Conservation (phyloP, 2,329 filamentous ascomycete species). For the Colletotrichum sp. region DNA sequence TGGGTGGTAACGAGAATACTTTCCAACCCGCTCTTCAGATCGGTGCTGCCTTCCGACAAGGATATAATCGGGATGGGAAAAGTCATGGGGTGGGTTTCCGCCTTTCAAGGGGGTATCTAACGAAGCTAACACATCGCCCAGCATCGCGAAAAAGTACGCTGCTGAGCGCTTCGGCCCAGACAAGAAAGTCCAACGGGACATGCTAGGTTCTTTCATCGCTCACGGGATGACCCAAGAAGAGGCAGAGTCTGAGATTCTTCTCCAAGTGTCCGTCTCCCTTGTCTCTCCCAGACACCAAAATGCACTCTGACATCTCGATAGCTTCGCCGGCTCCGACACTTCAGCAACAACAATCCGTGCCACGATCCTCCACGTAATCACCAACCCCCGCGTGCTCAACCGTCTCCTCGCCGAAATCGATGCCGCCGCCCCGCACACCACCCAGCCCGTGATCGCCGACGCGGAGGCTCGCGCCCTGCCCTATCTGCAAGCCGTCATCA, state of each 20-base stretch:
- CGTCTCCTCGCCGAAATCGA: slow-evolving; percentile 51
- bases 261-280: slow-evolving; percentile 33
- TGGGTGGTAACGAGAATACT: slow-evolving; percentile 42
- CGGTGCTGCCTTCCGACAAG: slow-evolving; percentile 42
- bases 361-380: slow-evolving; percentile 57
- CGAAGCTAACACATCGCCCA: slow-evolving; percentile 31
- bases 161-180: slow-evolving; percentile 48
- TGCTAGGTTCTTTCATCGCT: slow-evolving; percentile 49
- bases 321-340: slow-evolving; percentile 62
- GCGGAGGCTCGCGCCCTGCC: slow-evolving; percentile 39
- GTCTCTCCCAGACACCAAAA: background rate
- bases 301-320: slow-evolving; percentile 23
- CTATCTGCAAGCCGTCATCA: slow-evolving; percentile 54
- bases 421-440: slow-evolving; percentile 27
- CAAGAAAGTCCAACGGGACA: slow-evolving; percentile 50
- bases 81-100: slow-evolving; percentile 47
- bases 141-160: slow-evolving; percentile 48
- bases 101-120: slow-evolving; percentile 23
- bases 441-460: slow-evolving; percentile 29
- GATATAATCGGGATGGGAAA: slow-evolving; percentile 42
- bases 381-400: slow-evolving; percentile 48
- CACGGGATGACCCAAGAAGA: slow-evolving; percentile 42
- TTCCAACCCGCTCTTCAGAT: slow-evolving; percentile 41
- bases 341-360: slow-evolving; percentile 60
- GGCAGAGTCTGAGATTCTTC: slow-evolving; percentile 47